phyloP scores from a whole-genome alignment of 106 monocot species.

The Allium sativum region DNA sequence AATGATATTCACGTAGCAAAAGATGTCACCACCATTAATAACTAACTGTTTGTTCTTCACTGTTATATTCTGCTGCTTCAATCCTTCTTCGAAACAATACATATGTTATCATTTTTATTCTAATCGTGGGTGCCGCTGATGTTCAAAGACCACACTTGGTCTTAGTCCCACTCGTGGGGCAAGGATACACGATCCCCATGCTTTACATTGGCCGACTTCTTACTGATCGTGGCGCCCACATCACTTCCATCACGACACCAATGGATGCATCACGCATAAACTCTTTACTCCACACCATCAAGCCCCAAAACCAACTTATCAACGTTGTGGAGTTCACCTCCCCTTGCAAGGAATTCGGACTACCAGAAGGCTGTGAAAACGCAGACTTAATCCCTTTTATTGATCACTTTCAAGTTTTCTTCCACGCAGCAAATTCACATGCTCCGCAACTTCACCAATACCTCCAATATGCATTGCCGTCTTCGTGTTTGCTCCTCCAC shows the following conservation, averaged over 20 bases:
- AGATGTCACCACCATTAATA: too few species aligned
- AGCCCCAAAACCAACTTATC: constrained; percentile 1
- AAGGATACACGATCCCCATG: constrained; percentile 4
- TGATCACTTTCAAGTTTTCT: constrained; percentile 5
- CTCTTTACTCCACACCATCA: not conserved
- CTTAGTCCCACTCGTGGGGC: not conserved
- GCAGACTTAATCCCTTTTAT: not conserved
- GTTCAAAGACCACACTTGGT: not conserved
- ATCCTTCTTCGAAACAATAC: too few species aligned
- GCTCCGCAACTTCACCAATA: too few species aligned
- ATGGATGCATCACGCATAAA: not conserved
- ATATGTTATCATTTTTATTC: too few species aligned
- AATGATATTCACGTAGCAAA: too few species aligned
- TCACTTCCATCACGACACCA: not conserved
- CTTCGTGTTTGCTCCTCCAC: constrained; percentile 19
- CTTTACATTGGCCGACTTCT: not conserved
- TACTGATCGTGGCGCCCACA: not conserved
- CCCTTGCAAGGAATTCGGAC: constrained; percentile 13
- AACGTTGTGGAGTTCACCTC: constrained; percentile 13
- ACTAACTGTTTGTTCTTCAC: too few species aligned
- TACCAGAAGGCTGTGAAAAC: constrained; percentile 32
- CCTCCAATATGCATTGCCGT: not conserved
- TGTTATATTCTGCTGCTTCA: too few species aligned
- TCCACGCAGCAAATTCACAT: not conserved
- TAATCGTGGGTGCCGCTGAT: too few species aligned